These are phyloP conservation scores for Yamadazyma atlantica DNA, from an alignment of 1,139 yeast species.

Conservation along the genomic window DNA sequence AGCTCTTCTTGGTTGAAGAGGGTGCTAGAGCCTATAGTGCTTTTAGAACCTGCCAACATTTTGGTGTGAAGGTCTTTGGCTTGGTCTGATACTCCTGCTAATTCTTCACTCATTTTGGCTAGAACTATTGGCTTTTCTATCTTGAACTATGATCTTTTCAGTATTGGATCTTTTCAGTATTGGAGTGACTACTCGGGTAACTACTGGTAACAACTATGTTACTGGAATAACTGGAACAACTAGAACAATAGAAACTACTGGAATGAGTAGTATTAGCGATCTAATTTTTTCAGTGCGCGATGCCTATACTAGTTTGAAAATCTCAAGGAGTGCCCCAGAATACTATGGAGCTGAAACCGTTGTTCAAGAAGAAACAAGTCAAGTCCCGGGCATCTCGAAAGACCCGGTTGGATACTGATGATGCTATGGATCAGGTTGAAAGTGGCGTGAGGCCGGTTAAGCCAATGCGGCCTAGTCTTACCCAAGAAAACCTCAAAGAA, in stretches of 20 bases:
- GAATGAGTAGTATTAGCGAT: too few relatives aligned
- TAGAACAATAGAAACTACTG: too few relatives aligned
- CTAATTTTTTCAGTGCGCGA: neutral
- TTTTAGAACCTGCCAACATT: constrained; percentile 52
- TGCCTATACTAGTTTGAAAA: neutral
- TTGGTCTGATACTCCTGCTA: constrained; percentile 34
- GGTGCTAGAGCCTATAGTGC: too few relatives aligned
- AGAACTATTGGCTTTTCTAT: too few relatives aligned
- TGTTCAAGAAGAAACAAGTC: constrained; percentile 24
- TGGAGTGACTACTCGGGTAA: too few relatives aligned
- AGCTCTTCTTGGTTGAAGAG: constrained; percentile 64
- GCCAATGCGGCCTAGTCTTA: too few relatives aligned
- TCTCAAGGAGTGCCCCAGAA: neutral
- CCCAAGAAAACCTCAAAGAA: too few relatives aligned
- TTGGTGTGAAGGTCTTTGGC: constrained; percentile 57
- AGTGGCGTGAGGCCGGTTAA: too few relatives aligned
- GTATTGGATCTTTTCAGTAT: too few relatives aligned
- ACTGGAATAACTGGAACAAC: too few relatives aligned
- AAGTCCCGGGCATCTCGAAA: constrained; percentile 8
- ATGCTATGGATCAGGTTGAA: constrained; percentile 2
- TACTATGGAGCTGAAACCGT: neutral
- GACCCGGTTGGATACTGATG: constrained; percentile 12
- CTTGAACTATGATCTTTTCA: too few relatives aligned
- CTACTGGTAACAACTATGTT: neutral
- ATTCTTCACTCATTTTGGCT: too few relatives aligned